A percentile compares a stretch with the other conserved stretches of the same genome.
Evolutionary conservation across 2,329 filamentous ascomycete genomes (phyloP).

Genomic region (Fragosphaeria purpurea): DNA sequence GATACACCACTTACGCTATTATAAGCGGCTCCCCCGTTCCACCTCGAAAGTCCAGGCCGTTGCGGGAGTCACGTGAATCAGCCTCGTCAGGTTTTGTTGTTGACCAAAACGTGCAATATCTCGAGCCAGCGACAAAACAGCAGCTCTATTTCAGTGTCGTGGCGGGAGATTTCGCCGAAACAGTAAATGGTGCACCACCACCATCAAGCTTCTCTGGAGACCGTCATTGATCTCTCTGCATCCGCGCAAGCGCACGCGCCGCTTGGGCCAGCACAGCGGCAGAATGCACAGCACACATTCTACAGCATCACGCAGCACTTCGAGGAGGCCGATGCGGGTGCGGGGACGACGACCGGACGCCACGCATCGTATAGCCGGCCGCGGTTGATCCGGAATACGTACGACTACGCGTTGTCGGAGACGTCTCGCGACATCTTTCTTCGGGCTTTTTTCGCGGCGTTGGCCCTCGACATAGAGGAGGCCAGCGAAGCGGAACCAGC

Average conservation of each 20-base stretch:
- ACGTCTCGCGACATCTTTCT: slow-evolving; percentile 17
- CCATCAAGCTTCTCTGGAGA: not conserved
- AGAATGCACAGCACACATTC: not conserved
- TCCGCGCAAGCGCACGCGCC: not conserved
- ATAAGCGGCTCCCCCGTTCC: no score
- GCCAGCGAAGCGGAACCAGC: slow-evolving; percentile 5
- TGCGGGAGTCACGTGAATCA: no score
- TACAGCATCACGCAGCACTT: not conserved
- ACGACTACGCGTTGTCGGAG: slow-evolving; percentile 18
- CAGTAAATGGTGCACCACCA: no score
- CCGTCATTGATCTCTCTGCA: not conserved
- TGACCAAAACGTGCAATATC: no score
- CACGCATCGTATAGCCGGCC: slow-evolving; percentile 13
- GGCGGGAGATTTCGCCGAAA: no score
- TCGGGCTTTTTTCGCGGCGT: slow-evolving; percentile 17
- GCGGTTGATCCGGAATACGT: slow-evolving; percentile 17
- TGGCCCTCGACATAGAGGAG: slow-evolving; percentile 12
- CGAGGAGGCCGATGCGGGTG: not conserved
- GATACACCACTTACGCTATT: no score
- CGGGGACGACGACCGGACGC: not conserved
- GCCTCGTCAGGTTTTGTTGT: no score
- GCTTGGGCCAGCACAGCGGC: not conserved
- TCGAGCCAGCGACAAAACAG: no score
- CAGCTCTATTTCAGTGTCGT: no score
- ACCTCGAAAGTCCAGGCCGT: no score